Conservation (phyloP, 371 early-diverging fungal species). For the Dichotomocladium elegans region DNA sequence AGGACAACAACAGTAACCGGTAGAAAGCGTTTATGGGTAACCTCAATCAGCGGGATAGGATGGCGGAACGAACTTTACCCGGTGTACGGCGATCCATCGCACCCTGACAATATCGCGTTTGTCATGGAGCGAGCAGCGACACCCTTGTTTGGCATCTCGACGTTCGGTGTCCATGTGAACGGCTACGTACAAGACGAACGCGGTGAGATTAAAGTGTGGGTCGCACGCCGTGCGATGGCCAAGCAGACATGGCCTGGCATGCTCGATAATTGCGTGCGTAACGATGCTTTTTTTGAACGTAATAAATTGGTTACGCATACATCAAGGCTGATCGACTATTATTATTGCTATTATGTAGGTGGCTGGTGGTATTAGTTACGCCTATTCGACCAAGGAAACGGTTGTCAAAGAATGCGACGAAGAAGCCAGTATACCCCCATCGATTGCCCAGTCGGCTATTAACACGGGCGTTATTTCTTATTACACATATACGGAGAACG, state of each 20-base stretch:
- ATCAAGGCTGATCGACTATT: too few relatives aligned
- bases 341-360: conserved; percentile 35
- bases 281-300: too few relatives aligned
- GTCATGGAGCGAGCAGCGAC: conserved; percentile 81
- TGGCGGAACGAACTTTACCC: conserved; percentile 74
- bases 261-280: conserved; percentile 78
- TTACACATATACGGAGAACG: conserved; percentile 49
- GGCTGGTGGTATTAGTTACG: conserved; percentile 84
- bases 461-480: conserved; percentile 71
- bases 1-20: background rate
- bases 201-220: conserved; percentile 75
- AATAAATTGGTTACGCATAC: too few relatives aligned
- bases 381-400: conserved; percentile 55
- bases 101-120: conserved; percentile 49
- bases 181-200: conserved; percentile 49
- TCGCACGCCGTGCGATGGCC: conserved; percentile 69
- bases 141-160: conserved; percentile 73
- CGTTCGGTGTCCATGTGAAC: conserved; percentile 83
- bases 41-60: conserved; percentile 11
- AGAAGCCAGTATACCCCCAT: conserved; percentile 75
- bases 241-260: conserved; percentile 88
- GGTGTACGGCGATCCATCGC: conserved; percentile 54
- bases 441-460: conserved; percentile 49
- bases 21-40: background rate
- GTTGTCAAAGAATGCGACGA: conserved; percentile 88